Percentiles rank a stretch among this genome's conserved stretches.
These are phyloP conservation scores for Fusarium solani-melongenae DNA, from an alignment of 2,329 filamentous ascomycete genomes.

Conservation along the genomic window DNA sequence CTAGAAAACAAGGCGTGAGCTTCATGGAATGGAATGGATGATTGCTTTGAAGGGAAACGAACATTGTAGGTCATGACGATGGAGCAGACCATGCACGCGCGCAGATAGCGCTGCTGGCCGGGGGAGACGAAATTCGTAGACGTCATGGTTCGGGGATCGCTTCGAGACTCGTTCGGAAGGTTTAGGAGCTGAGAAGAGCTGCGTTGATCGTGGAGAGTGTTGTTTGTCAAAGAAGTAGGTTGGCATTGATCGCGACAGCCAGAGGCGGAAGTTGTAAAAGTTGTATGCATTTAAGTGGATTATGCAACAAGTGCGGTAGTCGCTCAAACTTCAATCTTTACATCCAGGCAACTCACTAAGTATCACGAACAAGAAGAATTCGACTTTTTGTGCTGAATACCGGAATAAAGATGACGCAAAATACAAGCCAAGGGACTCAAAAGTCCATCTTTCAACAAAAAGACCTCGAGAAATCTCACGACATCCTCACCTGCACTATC, in stretches of 20 bases:
- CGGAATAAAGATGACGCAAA: constrained; percentile 36
- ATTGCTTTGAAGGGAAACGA: constrained; percentile 44
- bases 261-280: constrained; percentile 13
- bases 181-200: not conserved
- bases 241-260: constrained; percentile 10
- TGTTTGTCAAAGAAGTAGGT: constrained; percentile 1
- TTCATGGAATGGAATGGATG: not conserved
- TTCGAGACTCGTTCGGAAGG: not conserved
- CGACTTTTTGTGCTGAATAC: not conserved
- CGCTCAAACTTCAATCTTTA: constrained; percentile 9
- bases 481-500: constrained; percentile 64
- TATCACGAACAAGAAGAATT: not conserved
- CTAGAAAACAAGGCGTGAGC: constrained; percentile 54
- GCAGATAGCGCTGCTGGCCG: constrained; percentile 83
- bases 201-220: not conserved
- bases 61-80: constrained; percentile 87
- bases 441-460: constrained; percentile 46
- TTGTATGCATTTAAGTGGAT: constrained; percentile 34
- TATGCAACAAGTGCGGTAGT: constrained; percentile 30
- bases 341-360: not conserved
- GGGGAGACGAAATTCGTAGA: constrained; percentile 74
- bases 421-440: constrained; percentile 23
- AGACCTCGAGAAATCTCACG: constrained; percentile 55
- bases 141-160: constrained; percentile 47
- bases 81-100: constrained; percentile 98